Conservation (phyloP, 257 asterid genomes). For the Fraxinus excelsior region DNA sequence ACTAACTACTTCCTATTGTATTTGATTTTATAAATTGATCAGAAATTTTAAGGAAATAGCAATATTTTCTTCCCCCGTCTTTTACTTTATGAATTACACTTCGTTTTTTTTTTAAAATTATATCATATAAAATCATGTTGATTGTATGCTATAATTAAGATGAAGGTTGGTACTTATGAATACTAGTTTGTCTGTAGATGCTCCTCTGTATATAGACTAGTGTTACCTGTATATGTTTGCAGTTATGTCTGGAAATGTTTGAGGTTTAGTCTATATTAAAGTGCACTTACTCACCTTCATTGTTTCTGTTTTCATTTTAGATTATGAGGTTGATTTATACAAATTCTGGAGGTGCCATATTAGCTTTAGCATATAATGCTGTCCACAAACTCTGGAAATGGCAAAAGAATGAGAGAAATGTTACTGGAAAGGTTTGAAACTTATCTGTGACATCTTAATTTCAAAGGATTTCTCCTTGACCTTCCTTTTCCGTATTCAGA, state of each 20-base stretch:
- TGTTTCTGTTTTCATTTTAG: slow-evolving; percentile 35
- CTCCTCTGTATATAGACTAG: background rate
- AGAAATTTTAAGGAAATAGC: background rate
- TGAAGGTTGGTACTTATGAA: background rate
- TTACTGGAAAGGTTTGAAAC: slow-evolving; percentile 48
- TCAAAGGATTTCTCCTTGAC: background rate
- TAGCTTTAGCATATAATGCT: slow-evolving; percentile 65
- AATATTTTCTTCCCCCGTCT: background rate
- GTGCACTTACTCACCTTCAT: background rate
- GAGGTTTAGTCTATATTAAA: too few species aligned
- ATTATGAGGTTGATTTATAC: slow-evolving; percentile 61
- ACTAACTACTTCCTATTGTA: background rate
- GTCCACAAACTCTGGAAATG: slow-evolving; percentile 83
- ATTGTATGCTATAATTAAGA: background rate
- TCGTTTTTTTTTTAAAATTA: too few species aligned
- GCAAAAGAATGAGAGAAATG: slow-evolving; percentile 51
- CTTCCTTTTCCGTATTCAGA: background rate
- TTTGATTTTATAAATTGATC: background rate
- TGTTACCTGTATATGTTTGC: background rate
- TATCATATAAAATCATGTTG: background rate
- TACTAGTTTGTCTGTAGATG: background rate
- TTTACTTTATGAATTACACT: background rate
- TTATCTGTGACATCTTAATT: background rate
- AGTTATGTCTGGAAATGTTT: background rate
- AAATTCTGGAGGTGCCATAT: slow-evolving; percentile 61